A percentile compares a stretch with the other conserved stretches of the same genome.
Conservation (phyloP, 2,329 filamentous ascomycete genomes). For the Nakataea oryzae region DNA sequence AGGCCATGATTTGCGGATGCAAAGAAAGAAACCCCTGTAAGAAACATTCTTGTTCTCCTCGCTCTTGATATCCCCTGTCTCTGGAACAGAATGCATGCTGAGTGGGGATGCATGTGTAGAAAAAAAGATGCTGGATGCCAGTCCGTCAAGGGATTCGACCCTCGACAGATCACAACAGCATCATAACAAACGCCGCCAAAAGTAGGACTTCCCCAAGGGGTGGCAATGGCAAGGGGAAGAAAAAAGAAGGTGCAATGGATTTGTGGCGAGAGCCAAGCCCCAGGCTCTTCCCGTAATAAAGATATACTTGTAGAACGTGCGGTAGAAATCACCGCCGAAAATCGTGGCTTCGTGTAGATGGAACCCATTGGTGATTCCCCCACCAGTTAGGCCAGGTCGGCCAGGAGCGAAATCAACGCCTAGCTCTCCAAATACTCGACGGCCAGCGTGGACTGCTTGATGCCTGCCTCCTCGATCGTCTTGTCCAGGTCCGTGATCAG, state of each 20-base stretch:
- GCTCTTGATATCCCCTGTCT: neutral
- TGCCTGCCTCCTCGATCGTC: conserved; percentile 68
- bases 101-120: neutral
- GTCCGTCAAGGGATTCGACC: neutral
- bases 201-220: neutral
- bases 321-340: neutral
- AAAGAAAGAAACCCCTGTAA: conserved; percentile 1
- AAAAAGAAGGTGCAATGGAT: neutral
- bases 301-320: neutral
- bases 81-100: neutral
- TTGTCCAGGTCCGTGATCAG: conserved; percentile 64
- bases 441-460: conserved; percentile 94
- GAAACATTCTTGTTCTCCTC: neutral
- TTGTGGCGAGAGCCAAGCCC: neutral
- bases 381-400: no score
- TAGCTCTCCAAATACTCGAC: conserved; percentile 61
- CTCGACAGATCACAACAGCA: no score
- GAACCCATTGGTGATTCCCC: no score
- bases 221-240: neutral
- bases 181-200: no score
- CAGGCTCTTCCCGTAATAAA: neutral
- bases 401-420: neutral
- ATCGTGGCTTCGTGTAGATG: neutral
- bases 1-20: neutral
- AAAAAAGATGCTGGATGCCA: neutral